Percentiles rank a stretch among this genome's conserved stretches.
phyloP scores from a whole-genome alignment of 78 protist genomes.

The Emiliania huxleyi region DNA sequence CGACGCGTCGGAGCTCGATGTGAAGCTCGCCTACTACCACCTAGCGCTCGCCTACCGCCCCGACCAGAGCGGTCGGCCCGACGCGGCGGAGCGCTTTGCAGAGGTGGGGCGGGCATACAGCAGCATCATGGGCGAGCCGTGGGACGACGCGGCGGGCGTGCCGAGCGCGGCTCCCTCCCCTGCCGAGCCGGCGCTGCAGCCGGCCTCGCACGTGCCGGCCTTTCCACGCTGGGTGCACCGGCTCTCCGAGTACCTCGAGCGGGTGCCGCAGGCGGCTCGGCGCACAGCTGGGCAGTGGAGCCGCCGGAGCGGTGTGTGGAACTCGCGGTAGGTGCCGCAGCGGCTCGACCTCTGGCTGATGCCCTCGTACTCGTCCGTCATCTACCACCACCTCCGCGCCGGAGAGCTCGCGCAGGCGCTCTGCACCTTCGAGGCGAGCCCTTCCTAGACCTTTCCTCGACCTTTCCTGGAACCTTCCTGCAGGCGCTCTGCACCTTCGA shows the following conservation, averaged over 20 bases:
- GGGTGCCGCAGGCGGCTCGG: background rate
- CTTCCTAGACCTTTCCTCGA: no score
- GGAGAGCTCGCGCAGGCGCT: background rate
- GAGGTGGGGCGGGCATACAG: background rate
- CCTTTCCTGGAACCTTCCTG: no score
- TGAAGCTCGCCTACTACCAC: background rate
- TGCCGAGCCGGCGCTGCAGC: background rate
- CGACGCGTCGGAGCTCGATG: background rate
- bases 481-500: no score
- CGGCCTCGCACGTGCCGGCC: background rate
- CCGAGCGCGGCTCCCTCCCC: background rate
- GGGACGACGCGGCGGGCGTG: background rate
- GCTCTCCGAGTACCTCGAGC: background rate
- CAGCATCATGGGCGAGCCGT: background rate
- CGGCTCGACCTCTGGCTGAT: background rate
- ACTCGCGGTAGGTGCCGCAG: no score
- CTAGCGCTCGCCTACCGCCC: background rate
- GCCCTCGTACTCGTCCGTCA: background rate
- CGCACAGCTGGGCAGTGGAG: no score
- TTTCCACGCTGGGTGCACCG: background rate
- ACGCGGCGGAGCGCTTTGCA: background rate
- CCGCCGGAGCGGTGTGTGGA: no score
- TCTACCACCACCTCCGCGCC: background rate
- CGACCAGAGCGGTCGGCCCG: background rate
- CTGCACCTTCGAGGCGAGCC: background rate